Conservation (phyloP, 306 rosid genomes). For the Cicer chorassanicum region DNA sequence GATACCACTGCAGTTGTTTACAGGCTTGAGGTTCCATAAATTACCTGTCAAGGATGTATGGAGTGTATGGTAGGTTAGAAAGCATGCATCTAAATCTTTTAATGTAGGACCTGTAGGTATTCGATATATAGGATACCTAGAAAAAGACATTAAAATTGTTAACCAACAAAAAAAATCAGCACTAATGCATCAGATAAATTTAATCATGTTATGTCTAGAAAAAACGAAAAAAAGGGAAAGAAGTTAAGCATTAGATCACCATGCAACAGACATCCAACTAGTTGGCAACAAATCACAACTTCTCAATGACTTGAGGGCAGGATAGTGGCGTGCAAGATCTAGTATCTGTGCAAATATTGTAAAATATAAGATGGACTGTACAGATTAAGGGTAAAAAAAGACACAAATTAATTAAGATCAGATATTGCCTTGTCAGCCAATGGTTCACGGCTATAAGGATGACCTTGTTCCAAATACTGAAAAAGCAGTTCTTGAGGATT, state of each 20-base stretch:
- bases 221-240: background rate
- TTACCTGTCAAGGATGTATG: constrained; percentile 70
- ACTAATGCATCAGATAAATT: constrained; percentile 31
- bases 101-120: constrained; percentile 86
- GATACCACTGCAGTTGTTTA: constrained; percentile 26
- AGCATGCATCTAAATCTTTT: constrained; percentile 83
- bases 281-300: constrained; percentile 79
- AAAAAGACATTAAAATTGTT: constrained; percentile 46
- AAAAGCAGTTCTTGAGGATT: constrained; percentile 61
- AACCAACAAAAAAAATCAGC: constrained; percentile 42
- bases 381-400: constrained; percentile 33
- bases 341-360: constrained; percentile 60
- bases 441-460: constrained; percentile 82
- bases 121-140: constrained; percentile 90
- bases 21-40: constrained; percentile 21
- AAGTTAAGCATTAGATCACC: constrained; percentile 54
- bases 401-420: constrained; percentile 37
- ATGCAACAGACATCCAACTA: constrained; percentile 92
- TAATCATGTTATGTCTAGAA: background rate
- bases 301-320: constrained; percentile 71
- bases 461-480: constrained; percentile 77
- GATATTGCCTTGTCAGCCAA: constrained; percentile 76
- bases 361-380: constrained; percentile 43
- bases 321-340: constrained; percentile 71
- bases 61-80: constrained; percentile 79